Percentiles rank a stretch among this genome's conserved stretches.
These are phyloP conservation scores for Saccharum hybrid DNA, from an alignment of 202 grass and related monocot species.

Conservation along the genomic window DNA sequence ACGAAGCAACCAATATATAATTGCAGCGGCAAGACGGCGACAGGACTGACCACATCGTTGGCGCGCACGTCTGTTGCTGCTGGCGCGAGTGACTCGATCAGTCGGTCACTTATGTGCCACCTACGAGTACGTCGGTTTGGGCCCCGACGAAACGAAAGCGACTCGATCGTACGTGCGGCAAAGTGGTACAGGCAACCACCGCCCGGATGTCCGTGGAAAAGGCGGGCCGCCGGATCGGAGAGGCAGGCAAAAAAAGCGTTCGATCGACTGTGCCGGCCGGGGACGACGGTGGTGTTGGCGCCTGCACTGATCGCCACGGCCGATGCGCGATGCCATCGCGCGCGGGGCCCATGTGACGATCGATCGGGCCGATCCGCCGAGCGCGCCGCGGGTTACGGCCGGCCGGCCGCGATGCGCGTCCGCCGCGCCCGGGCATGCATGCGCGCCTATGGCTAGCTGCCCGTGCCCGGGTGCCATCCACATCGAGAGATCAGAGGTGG, in stretches of 20 bases:
- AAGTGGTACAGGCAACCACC: neutral
- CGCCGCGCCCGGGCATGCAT: neutral
- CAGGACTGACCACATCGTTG: neutral
- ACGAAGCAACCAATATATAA: neutral
- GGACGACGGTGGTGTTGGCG: neutral
- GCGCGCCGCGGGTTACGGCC: slow-evolving; percentile 14
- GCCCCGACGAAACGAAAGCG: neutral
- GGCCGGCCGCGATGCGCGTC: neutral
- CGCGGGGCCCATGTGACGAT: neutral
- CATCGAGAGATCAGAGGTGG: too few species aligned
- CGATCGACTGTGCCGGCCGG: too few species aligned
- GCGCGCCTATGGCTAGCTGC: neutral
- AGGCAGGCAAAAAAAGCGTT: too few species aligned
- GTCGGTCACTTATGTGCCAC: neutral
- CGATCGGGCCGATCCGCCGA: neutral
- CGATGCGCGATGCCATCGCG: neutral
- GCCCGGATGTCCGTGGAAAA: neutral
- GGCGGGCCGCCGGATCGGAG: neutral
- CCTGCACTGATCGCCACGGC: neutral
- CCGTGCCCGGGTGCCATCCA: neutral
- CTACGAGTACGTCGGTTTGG: neutral
- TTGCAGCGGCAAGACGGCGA: neutral
- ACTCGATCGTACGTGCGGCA: neutral
- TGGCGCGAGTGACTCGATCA: neutral
- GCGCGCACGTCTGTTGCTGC: neutral